Evolutionary conservation across 495 filamentous ascomycete species (phyloP).

Genomic region (Aspergillus conjunctus): DNA sequence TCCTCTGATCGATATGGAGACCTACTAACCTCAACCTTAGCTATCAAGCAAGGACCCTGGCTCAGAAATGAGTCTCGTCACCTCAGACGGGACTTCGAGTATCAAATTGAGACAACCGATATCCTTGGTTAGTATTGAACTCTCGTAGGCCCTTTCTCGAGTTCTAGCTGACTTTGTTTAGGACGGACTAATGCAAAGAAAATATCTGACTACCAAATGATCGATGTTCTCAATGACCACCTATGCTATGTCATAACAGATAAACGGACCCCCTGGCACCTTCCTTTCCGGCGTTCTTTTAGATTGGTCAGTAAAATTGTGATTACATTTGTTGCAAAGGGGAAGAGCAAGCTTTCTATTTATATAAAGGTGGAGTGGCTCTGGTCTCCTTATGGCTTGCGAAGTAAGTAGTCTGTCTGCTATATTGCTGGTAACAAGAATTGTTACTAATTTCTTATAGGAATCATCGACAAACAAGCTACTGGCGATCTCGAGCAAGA

Average conservation of each 20-base stretch:
- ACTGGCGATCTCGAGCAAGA: constrained; percentile 78
- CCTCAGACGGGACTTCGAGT: constrained; percentile 76
- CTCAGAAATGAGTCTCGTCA: constrained; percentile 64
- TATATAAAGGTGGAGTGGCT: constrained; percentile 88
- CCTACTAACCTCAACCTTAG: constrained; percentile 37
- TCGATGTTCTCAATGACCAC: constrained; percentile 92
- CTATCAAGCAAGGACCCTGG: constrained; percentile 86
- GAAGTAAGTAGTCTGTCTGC: constrained; percentile 51
- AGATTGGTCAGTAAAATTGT: constrained; percentile 87
- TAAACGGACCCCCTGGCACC: constrained; percentile 85
- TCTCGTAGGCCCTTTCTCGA: neutral
- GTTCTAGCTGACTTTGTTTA: constrained; percentile 25
- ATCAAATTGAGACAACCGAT: constrained; percentile 69
- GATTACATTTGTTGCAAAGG: constrained; percentile 89
- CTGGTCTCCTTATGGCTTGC: constrained; percentile 60
- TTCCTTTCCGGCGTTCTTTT: constrained; percentile 78
- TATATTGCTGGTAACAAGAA: neutral
- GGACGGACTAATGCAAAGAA: constrained; percentile 53
- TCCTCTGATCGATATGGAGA: neutral
- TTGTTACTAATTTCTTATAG: constrained; percentile 33
- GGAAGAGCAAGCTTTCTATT: constrained; percentile 86
- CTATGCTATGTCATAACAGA: constrained; percentile 94
- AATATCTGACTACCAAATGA: constrained; percentile 81
- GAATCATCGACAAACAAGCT: constrained; percentile 77
- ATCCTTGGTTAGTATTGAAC: constrained; percentile 56